phyloP scores from a whole-genome alignment of 23 red algal genomes.

The Gracilaria gracilis region DNA sequence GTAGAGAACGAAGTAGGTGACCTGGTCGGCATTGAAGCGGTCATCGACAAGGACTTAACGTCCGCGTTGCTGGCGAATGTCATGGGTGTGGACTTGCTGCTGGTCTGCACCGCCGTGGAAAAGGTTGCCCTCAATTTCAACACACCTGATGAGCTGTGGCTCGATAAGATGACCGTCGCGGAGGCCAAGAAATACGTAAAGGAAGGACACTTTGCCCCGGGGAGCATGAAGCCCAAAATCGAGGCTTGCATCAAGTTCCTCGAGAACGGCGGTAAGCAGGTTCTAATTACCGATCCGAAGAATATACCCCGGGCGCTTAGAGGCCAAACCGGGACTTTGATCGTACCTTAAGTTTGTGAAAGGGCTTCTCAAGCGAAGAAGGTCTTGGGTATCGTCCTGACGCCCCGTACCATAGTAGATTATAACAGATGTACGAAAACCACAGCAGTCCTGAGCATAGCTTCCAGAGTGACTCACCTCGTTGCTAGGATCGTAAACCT shows the following conservation, averaged over 20 bases:
- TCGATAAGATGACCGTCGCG: slow-evolving; percentile 21
- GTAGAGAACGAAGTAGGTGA: slow-evolving; percentile 30
- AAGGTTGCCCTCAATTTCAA: slow-evolving; percentile 37
- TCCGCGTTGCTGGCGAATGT: slow-evolving; percentile 28
- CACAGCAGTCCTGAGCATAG: neutral
- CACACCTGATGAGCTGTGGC: slow-evolving; percentile 3
- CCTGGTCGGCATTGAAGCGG: slow-evolving; percentile 46
- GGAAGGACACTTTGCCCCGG: slow-evolving; percentile 33
- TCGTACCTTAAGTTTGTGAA: neutral
- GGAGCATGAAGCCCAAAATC: slow-evolving; percentile 56
- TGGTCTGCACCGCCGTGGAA: slow-evolving; percentile 41
- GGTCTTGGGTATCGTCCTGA: too few species aligned
- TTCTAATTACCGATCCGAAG: slow-evolving; percentile 18
- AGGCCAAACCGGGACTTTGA: slow-evolving; percentile 34
- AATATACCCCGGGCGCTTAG: slow-evolving; percentile 16
- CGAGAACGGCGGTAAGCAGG: slow-evolving; percentile 6
- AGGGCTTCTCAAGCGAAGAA: too few species aligned
- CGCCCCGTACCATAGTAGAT: too few species aligned
- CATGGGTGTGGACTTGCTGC: slow-evolving; percentile 47
- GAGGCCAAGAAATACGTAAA: slow-evolving; percentile 12
- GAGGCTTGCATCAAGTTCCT: slow-evolving; percentile 46
- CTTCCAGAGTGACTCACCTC: neutral
- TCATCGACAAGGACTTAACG: slow-evolving; percentile 54
- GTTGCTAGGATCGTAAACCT: neutral
- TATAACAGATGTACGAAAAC: neutral